Base-by-base conservation (phyloP, 1,284 basidiomycete species). In the Rhodotorula sp. region DNA sequence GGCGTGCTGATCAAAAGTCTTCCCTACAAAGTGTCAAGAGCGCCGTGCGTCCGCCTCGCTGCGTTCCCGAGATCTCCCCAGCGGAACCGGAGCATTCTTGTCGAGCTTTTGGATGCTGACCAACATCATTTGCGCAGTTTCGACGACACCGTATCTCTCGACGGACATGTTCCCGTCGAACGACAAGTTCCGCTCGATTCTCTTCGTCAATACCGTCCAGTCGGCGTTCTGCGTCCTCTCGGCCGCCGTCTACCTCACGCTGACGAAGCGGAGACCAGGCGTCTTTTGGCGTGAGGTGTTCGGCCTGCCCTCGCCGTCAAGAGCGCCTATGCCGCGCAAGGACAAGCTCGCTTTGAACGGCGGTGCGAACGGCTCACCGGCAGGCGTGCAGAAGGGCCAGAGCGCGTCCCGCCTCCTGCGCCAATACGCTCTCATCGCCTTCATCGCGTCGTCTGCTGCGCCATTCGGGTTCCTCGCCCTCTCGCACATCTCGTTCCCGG, bases 401-500 rank as follows among this genome's bases (percentile, higher is more conserved):
- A 39, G 19, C 39, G 51, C 53, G 7, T 5, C 44, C 3, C 27
- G 32, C 0, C 86, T 95, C 29, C 85, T 94, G 64, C 82, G 88
- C 29, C 83, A 86, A 50, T 92, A 92, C 81, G 85, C 92, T 69
- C 93, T 93, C 82, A 91, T 92, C 81, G 87, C 95, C 12, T 81
- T 91, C 22, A 90, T 95, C 80, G 94, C 97, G 78, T 95, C 94
- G 36, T 86, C 89, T 34, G 95, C 94, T 0, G 92, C 94, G 22
- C 95, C 94, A 15, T 95, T 99, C 79, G 94, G 95, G 63, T 97
- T 98, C 83, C 90, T 94, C 41, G 89, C 94, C 10, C 88, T 99
- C 57, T 88, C 91, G 55, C 94, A 97, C 84, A 96, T 99, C 80
- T 94, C 93, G 29, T 99, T 98, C 85, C 97, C 97, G 39, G 94